Base-by-base conservation (phyloP, 495 filamentous ascomycete species). In the Podospora appendiculata region DNA sequence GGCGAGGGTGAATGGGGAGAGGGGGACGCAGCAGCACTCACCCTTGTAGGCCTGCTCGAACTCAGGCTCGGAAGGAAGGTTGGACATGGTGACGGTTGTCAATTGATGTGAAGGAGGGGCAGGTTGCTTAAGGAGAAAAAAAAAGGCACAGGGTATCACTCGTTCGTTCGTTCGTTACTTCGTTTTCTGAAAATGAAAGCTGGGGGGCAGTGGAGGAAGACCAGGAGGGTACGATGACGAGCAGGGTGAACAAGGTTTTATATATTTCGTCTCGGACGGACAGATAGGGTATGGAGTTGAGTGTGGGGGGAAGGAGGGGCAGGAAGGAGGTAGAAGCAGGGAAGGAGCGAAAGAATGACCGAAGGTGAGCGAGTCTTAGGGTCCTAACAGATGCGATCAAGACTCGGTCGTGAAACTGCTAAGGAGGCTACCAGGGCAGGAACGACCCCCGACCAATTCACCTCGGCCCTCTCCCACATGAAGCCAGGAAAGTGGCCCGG, bases 41-140 rank as follows among this genome's bases (percentile, higher is more conserved):
- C 91, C 91, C 74, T 93, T 90, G 80, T 94, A 95, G 58, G 93
- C 93, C 80, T 98, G 93, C 83, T 96, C 85, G 77, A 97, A 98
- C 77, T 98, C 93, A 66, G 93, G 92, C 79, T 98, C 93, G 51
- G 73, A 70, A 47, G 89, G 81, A 63, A 91, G 76, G 79, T 94
- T 86, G 52, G 89, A 88, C 89, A 95, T 94, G 60, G 35, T 77
- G 62, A 49, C 52, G 44, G 48, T 40, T 32, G 19, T n/a, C 39
- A 44, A 13, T 39, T 16, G 52, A 39, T 42, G 39, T 13, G 41
- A 19, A 33, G 18, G 8, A 17, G 17, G 33, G 32, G 44, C 43
- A 43, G 16, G 39, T 43, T 45, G 41, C 12, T 13, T 11, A 36
- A 35, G 48, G 45, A 34, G 19, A 43, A 48, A 51, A 48, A 41